Percentiles rank a stretch among this genome's conserved stretches.
These are phyloP conservation scores for Myotisia sp. DNA, from an alignment of 2,329 filamentous ascomycete genomes.

Conservation along the genomic window DNA sequence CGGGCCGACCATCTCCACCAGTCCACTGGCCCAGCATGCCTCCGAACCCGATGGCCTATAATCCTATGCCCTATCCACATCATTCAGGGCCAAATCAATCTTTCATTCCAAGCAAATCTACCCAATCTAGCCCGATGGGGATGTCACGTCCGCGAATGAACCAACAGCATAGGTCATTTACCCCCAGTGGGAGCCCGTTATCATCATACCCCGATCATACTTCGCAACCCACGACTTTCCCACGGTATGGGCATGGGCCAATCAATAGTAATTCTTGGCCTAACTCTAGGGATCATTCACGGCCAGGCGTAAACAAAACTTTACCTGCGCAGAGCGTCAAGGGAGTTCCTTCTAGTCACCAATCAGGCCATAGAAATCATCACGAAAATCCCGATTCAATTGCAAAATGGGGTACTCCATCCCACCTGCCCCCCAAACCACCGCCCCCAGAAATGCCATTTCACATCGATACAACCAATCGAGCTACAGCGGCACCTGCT, in stretches of 20 bases:
- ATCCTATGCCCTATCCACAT: slow-evolving; percentile 52
- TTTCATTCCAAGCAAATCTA: slow-evolving; percentile 48
- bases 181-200: slow-evolving; percentile 42
- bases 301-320: neutral
- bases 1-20: slow-evolving; percentile 19
- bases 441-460: slow-evolving; percentile 34
- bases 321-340: neutral
- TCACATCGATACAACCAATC: slow-evolving; percentile 27
- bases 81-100: slow-evolving; percentile 58
- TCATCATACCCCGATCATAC: slow-evolving; percentile 23
- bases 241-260: slow-evolving; percentile 8
- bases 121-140: slow-evolving; percentile 69
- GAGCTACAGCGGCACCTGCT: slow-evolving; percentile 13
- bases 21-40: slow-evolving; percentile 28
- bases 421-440: slow-evolving; percentile 37
- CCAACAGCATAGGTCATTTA: slow-evolving; percentile 83
- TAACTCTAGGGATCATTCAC: slow-evolving; percentile 2
- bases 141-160: slow-evolving; percentile 81
- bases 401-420: slow-evolving; percentile 38
- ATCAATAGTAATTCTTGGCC: slow-evolving; percentile 14
- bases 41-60: slow-evolving; percentile 21
- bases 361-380: slow-evolving; percentile 1
- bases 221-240: slow-evolving; percentile 16
- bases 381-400: slow-evolving; percentile 25
- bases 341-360: neutral